Base-by-base conservation (phyloP, 139 green algal genomes). In the Trebouxia sp. region DNA sequence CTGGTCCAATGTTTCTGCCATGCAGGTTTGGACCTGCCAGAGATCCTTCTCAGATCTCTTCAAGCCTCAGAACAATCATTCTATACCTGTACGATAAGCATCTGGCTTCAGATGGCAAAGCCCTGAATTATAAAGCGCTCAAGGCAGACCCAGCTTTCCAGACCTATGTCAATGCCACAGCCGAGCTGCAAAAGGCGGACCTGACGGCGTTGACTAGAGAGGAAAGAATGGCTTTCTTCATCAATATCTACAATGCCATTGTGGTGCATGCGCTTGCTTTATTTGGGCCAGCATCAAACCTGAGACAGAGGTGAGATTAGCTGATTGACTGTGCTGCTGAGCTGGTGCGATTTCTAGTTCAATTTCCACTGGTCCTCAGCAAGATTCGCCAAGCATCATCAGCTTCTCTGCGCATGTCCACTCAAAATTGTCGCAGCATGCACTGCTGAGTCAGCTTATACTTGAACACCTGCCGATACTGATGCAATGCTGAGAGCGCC, bases 181-280 rank as follows among this genome's bases (percentile, higher is more conserved):
- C 90, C 0, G 94, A 97, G 90, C 87, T 97, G 24, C 80, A 81
- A 70, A 45, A 79, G 41, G 85, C 93, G 37, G 87, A 94, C 55
- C 76, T 97, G 7, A 67, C 74, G 0, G 75, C 78, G 0, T 86
- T 98, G 58, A 81, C 43, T 45, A 75, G 83, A 0, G 76, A 91
- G 8, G 87, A 94, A 83, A 88, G 89, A 5, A 94, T 90, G n/a
- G 90, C 90, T 6, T 95, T 98, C 82, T 96, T 89, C 80, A 95
- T 98, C 88, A 98, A 98, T 87, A 79, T 92, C 26, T 98, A 98
- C 91, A 98, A 98, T 82, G 85, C 88, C 5, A 86, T 98, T 48
- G 88, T 98, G 35, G 82, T 98, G 38, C 89, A 84, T 41, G 82
- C 65, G 28, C 37, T 83, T 66, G 67, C 62, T 26, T 14, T 58